Evolutionary conservation across 495 filamentous ascomycete genomes (phyloP).

Genomic region (Hyphodiscus hymeniophilus): DNA sequence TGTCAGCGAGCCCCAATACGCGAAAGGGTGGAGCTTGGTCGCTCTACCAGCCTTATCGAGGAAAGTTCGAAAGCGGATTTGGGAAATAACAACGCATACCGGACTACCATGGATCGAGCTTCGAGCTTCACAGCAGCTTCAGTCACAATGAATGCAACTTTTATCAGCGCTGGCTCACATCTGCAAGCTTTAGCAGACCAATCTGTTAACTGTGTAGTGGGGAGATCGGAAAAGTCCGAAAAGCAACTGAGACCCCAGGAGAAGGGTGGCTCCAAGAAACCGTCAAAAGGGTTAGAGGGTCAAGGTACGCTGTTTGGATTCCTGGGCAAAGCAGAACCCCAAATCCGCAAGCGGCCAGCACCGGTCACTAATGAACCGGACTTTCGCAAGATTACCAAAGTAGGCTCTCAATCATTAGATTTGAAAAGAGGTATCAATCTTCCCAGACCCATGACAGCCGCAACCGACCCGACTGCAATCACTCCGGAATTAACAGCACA

Average conservation of each 20-base stretch:
- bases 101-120: constrained; percentile 22
- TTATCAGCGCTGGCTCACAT: constrained; percentile 24
- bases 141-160: constrained; percentile 13
- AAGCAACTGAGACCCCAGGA: not conserved
- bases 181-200: constrained; percentile 18
- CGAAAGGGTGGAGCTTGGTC: constrained; percentile 22
- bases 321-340: constrained; percentile 25
- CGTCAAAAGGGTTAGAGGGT: constrained; percentile 25
- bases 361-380: not conserved
- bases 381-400: not conserved
- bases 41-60: constrained; percentile 24
- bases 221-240: not conserved
- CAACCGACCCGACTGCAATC: constrained; percentile 30
- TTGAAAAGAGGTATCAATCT: constrained; percentile 4
- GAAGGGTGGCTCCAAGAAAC: constrained; percentile 11
- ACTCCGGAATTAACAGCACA: constrained; percentile 20
- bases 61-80: constrained; percentile 7
- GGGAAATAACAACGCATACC: constrained; percentile 13
- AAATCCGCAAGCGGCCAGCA: not conserved
- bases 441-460: constrained; percentile 29
- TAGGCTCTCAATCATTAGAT: constrained; percentile 8
- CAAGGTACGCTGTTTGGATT: constrained; percentile 42
- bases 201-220: constrained; percentile 10
- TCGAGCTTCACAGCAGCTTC: constrained; percentile 20
- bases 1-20: constrained; percentile 26